Conservation (phyloP, 352 stramenopile genomes). For the Globisporangium orthogonon region DNA sequence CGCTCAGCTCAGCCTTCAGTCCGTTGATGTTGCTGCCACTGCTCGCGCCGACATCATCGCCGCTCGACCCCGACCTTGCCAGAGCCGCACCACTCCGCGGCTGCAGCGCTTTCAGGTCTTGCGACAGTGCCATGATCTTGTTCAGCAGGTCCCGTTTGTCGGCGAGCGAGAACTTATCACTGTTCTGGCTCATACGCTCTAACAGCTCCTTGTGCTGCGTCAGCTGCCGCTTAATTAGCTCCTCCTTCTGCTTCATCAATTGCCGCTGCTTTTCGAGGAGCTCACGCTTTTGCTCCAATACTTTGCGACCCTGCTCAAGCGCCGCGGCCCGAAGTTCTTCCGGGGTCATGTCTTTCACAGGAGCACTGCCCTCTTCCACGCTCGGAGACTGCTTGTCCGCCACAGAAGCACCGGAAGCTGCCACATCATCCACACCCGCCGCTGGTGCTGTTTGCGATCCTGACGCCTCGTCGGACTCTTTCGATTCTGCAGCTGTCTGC, state of each 20-base stretch:
- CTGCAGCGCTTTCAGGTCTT: conserved; percentile 61
- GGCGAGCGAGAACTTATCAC: conserved; percentile 47
- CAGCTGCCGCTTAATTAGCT: conserved; percentile 74
- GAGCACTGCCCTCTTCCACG: conserved; percentile 17
- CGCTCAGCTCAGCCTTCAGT: conserved; percentile 60
- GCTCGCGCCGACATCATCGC: conserved; percentile 10
- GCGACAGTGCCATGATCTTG: conserved; percentile 75
- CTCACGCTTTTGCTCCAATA: conserved; percentile 85
- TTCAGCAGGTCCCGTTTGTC: conserved; percentile 78
- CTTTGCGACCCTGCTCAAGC: conserved; percentile 72
- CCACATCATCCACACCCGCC: background rate
- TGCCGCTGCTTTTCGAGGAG: conserved; percentile 78
- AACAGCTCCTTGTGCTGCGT: conserved; percentile 78
- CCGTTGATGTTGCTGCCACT: conserved; percentile 31
- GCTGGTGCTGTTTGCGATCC: conserved; percentile 1
- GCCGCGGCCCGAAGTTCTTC: conserved; percentile 68
- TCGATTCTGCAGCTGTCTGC: conserved; percentile 25
- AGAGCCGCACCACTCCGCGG: conserved; percentile 7
- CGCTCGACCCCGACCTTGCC: conserved; percentile 1
- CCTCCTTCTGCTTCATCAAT: conserved; percentile 82
- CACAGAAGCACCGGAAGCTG: background rate
- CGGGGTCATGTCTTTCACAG: conserved; percentile 59
- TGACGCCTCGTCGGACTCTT: conserved; percentile 21
- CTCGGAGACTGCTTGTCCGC: background rate
- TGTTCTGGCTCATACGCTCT: conserved; percentile 78